These are phyloP conservation scores for Aspergillus sp. DNA, from an alignment of 2,329 filamentous ascomycete species.

Conservation along the genomic window DNA sequence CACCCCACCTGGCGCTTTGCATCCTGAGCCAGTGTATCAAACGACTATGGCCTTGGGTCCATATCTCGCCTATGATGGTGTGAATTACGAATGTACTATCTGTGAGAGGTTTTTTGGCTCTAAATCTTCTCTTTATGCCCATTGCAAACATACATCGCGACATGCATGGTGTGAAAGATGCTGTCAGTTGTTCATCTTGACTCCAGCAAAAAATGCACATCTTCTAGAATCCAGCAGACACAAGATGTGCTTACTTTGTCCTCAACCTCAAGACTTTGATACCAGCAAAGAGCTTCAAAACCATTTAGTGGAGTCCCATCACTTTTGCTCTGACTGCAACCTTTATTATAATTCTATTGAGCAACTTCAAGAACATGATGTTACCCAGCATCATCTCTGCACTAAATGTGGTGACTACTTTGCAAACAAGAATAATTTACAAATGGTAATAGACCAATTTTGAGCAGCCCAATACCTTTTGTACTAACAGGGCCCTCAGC, in stretches of 20 bases:
- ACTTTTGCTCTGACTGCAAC: constrained; percentile 5
- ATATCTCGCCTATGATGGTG: too few relatives aligned
- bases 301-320: constrained; percentile 6
- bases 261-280: constrained; percentile 7
- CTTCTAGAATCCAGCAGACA: constrained; percentile 7
- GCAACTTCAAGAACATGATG: constrained; percentile 7
- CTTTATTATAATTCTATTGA: constrained; percentile 4
- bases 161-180: constrained; percentile 10
- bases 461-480: neutral
- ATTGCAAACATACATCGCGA: constrained; percentile 5
- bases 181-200: constrained; percentile 6
- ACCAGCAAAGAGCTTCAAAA: constrained; percentile 7
- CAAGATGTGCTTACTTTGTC: constrained; percentile 8
- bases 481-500: constrained; percentile 5
- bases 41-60: neutral
- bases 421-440: constrained; percentile 7
- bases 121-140: constrained; percentile 3
- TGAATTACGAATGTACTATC: too few relatives aligned
- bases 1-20: too few relatives aligned
- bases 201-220: constrained; percentile 5
- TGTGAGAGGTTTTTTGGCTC: too few relatives aligned
- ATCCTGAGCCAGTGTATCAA: too few relatives aligned
- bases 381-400: constrained; percentile 6
- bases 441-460: constrained; percentile 4
- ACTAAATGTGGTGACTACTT: constrained; percentile 6